These are phyloP conservation scores for Osmanthus fragrans DNA, from an alignment of 257 asterid species.

Conservation along the genomic window DNA sequence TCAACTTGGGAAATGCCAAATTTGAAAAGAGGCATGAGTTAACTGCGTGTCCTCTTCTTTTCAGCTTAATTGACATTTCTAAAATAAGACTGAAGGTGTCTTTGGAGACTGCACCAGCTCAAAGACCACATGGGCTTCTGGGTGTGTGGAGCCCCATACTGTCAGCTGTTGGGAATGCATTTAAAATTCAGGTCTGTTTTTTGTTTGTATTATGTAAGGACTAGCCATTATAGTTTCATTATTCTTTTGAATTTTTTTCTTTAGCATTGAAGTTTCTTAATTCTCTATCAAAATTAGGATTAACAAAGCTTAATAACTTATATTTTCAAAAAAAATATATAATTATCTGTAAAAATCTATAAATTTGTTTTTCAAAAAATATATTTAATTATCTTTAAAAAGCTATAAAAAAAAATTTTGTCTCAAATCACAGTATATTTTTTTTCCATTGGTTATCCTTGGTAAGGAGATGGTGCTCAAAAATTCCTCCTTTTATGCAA, in stretches of 20 bases:
- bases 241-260: constrained; percentile 4
- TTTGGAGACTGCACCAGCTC: constrained; percentile 89
- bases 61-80: constrained; percentile 93
- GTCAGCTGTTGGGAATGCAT: constrained; percentile 96
- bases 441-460: constrained; percentile 1
- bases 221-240: constrained; percentile 12
- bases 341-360: neutral
- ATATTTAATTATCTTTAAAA: neutral
- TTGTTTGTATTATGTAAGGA: constrained; percentile 15
- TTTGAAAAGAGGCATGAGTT: constrained; percentile 13
- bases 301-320: constrained; percentile 12
- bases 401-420: neutral
- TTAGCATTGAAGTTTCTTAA: constrained; percentile 13
- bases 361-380: neutral
- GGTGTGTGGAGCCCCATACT: constrained; percentile 98
- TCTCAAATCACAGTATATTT: neutral
- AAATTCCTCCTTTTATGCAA: neutral
- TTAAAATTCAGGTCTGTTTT: constrained; percentile 75
- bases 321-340: constrained; percentile 9
- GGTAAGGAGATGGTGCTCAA: neutral
- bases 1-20: constrained; percentile 2
- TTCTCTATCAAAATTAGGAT: constrained; percentile 8
- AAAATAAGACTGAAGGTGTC: constrained; percentile 84
- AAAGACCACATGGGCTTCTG: constrained; percentile 88
- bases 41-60: constrained; percentile 19